Conservation (phyloP, 345 rosid species). For the Gossypium ekmanianum region DNA sequence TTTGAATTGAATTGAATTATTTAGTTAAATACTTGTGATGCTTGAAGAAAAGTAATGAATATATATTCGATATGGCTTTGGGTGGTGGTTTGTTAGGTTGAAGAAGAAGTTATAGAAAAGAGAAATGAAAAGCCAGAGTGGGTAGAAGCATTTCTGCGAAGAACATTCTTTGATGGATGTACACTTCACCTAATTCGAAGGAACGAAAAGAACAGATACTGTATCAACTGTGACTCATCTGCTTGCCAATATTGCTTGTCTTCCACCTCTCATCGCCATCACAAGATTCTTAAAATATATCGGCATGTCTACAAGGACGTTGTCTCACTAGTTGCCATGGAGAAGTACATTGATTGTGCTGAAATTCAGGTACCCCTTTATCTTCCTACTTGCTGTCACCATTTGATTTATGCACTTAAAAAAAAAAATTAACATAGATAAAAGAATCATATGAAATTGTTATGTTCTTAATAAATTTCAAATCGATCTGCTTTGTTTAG, state of each 20-base stretch:
- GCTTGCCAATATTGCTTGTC: constrained; percentile 45
- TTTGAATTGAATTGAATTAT: too few relatives aligned
- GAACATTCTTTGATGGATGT: constrained; percentile 35
- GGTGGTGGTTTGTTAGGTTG: background rate
- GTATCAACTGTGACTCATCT: constrained; percentile 35
- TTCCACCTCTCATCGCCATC: constrained; percentile 29
- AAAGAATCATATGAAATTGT: background rate
- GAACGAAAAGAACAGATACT: constrained; percentile 40
- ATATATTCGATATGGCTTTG: background rate
- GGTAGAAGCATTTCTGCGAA: constrained; percentile 29
- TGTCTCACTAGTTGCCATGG: constrained; percentile 33
- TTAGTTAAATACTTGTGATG: too few relatives aligned
- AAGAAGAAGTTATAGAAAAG: background rate
- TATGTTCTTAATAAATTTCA: background rate
- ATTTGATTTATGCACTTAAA: background rate
- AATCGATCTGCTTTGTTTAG: too few relatives aligned
- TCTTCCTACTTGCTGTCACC: background rate
- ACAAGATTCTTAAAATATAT: constrained; percentile 42
- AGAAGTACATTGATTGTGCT: constrained; percentile 36
- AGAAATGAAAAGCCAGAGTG: constrained; percentile 28
- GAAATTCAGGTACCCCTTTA: constrained; percentile 32
- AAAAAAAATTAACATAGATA: background rate
- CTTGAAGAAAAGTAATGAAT: background rate
- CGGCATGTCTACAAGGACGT: constrained; percentile 47
- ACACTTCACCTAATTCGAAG: constrained; percentile 29